Evolutionary conservation across 441 rosid genomes (phyloP).

Genomic region (Lepidium campestre): DNA sequence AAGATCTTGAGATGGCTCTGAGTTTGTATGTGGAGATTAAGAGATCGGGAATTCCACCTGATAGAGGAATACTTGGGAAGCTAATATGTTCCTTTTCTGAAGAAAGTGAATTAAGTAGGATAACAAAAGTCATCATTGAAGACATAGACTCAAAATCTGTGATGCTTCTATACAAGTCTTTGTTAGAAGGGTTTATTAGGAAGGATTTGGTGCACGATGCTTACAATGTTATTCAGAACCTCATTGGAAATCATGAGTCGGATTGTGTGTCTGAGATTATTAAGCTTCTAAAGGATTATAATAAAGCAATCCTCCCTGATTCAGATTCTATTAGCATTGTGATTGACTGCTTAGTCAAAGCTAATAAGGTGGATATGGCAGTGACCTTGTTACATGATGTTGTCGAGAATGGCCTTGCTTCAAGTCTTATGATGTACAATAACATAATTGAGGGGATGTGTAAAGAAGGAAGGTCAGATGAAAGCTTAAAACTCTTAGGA

Average conservation of each 20-base stretch:
- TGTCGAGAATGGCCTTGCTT: slow-evolving; percentile 37
- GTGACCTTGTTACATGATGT: slow-evolving; percentile 50
- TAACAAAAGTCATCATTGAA: slow-evolving; percentile 37
- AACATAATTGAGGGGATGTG: slow-evolving; percentile 59
- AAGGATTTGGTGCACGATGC: slow-evolving; percentile 48
- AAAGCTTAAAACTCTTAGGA: slow-evolving; percentile 48
- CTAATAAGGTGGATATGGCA: slow-evolving; percentile 53
- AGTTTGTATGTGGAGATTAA: slow-evolving; percentile 59
- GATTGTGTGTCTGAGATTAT: slow-evolving; percentile 24
- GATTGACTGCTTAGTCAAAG: slow-evolving; percentile 45
- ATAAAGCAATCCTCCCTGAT: slow-evolving; percentile 38
- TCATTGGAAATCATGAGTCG: slow-evolving; percentile 30
- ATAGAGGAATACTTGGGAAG: slow-evolving; percentile 48
- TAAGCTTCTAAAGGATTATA: slow-evolving; percentile 32
- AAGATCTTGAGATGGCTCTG: slow-evolving; percentile 53
- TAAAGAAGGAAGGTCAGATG: slow-evolving; percentile 61
- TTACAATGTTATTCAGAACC: slow-evolving; percentile 36
- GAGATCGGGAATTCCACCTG: slow-evolving; percentile 46
- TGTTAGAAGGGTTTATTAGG: slow-evolving; percentile 38
- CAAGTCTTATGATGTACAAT: slow-evolving; percentile 42
- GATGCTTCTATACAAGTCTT: slow-evolving; percentile 47
- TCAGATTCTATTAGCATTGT: slow-evolving; percentile 43
- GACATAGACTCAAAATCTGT: slow-evolving; percentile 42
- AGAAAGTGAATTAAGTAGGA: slow-evolving; percentile 35
- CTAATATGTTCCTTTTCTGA: slow-evolving; percentile 52